Conservation (phyloP, 2,329 filamentous ascomycete genomes). For the Colletotrichum falcatum region DNA sequence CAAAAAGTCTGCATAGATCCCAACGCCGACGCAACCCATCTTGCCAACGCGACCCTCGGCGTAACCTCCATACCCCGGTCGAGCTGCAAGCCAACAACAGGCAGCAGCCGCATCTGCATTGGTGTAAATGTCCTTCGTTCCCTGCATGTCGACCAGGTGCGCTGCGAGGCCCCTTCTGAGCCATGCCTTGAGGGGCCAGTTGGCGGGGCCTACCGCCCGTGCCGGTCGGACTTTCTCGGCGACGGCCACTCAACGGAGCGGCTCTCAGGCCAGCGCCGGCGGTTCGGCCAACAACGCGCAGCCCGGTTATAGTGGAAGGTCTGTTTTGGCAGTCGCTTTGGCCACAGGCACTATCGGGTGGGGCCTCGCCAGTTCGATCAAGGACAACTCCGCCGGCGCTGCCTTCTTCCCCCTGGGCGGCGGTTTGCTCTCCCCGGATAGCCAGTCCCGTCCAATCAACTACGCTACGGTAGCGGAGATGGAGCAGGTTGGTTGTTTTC, state of each 20-base stretch:
- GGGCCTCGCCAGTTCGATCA: constrained; percentile 51
- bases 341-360: constrained; percentile 56
- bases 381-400: constrained; percentile 22
- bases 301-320: constrained; percentile 48
- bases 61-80: constrained; percentile 23
- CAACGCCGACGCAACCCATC: constrained; percentile 39
- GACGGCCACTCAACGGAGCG: constrained; percentile 41
- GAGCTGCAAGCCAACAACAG: constrained; percentile 28
- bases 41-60: constrained; percentile 30
- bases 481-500: constrained; percentile 43
- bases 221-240: constrained; percentile 43
- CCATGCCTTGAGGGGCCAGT: constrained; percentile 32
- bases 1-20: constrained; percentile 7
- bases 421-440: constrained; percentile 47
- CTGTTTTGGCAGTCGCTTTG: constrained; percentile 54
- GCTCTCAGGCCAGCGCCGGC: constrained; percentile 7
- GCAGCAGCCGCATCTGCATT: constrained; percentile 8
- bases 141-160: constrained; percentile 49
- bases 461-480: constrained; percentile 57
- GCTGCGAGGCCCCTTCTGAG: constrained; percentile 47
- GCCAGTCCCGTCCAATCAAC: constrained; percentile 44
- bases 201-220: constrained; percentile 31
- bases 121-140: constrained; percentile 13
- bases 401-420: constrained; percentile 41
- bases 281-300: constrained; percentile 24